Evolutionary conservation across 2,329 filamentous ascomycete species (phyloP).

Genomic region (Cyclaneusma minus): DNA sequence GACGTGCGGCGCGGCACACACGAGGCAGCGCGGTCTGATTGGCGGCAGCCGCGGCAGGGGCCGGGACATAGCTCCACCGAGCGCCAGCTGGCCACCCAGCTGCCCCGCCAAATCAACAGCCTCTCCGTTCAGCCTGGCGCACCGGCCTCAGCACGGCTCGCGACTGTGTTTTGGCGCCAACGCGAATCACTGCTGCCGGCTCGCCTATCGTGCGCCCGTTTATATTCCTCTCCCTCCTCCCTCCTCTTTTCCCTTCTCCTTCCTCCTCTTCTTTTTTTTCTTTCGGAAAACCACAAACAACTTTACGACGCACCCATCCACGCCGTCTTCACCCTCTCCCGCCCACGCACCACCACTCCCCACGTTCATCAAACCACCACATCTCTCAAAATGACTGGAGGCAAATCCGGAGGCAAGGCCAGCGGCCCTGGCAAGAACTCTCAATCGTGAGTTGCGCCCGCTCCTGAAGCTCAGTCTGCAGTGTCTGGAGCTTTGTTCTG

Average conservation of each 20-base stretch:
- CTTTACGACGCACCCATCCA: constrained; percentile 7
- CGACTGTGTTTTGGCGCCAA: no score
- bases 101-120: no score
- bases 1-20: no score
- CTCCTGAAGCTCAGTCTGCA: constrained; percentile 5
- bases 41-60: no score
- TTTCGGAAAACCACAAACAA: constrained; percentile 5
- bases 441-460: constrained; percentile 70
- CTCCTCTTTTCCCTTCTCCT: constrained; percentile 12
- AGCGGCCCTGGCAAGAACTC: constrained; percentile 95
- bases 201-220: no score
- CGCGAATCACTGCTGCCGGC: no score
- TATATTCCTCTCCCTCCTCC: constrained; percentile 6
- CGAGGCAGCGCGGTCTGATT: no score
- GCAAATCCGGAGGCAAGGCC: constrained; percentile 99
- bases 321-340: constrained; percentile 9
- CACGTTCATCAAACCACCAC: constrained; percentile 21
- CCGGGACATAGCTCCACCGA: no score
- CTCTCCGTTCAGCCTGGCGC: no score
- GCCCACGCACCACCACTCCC: constrained; percentile 11
- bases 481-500: constrained; percentile 2
- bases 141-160: no score
- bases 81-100: no score
- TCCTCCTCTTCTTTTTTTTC: constrained; percentile 13
- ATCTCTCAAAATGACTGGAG: constrained; percentile 93